Evolutionary conservation across 73 alveolate genomes (phyloP), one percentile per base, ranked within the genome.

Genomic region (Paramecium caudatum): DNA sequence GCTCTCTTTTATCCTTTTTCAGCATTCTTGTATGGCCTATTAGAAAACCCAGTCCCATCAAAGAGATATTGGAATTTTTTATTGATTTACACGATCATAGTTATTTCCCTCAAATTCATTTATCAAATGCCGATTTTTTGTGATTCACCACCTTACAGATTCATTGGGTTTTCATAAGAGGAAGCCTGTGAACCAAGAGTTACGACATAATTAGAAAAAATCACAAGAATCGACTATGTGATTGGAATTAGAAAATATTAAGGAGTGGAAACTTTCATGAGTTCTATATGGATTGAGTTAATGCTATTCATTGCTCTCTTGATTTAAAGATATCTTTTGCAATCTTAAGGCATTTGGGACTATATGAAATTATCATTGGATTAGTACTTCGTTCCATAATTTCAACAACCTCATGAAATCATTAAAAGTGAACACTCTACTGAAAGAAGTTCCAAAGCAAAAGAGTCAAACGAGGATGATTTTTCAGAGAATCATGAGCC

Each of bases 81-180:
- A 32, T 47, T 86, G 86, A 27, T 39, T 0, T 93, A 93, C 83
- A 85, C 91, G 37, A 74, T 93, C 17, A 46, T 61, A 3, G 74
- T 87, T 4, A 74, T 93, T 10, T 25, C 88, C 4, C 45, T 80
- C 1, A 93, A 93, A 74, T 93, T 93, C 83, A 41, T 84, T 16
- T 93, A 93, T 65, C 84, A 93, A 34, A 78, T 93, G 62, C 97
- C 97, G 4, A 45, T 93, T 45, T 93, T 93, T 80, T 93, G 97
- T 47, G 95, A 91, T 39, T 82, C 94, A 27, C 94, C 93, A 3
- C 92, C 95, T 0, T 91, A 62, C 63, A 62, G 81, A 30, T 85
- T 93, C 25, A 62, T 85, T 39, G 82, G 82, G 45, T 85, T 82
- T 46, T 69, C 93, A 8, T 61, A 50, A 12, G 92, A 63, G 3